These are phyloP conservation scores for Sisymbrium altissimum DNA, from an alignment of 345 rosid genomes.

Conservation along the genomic window DNA sequence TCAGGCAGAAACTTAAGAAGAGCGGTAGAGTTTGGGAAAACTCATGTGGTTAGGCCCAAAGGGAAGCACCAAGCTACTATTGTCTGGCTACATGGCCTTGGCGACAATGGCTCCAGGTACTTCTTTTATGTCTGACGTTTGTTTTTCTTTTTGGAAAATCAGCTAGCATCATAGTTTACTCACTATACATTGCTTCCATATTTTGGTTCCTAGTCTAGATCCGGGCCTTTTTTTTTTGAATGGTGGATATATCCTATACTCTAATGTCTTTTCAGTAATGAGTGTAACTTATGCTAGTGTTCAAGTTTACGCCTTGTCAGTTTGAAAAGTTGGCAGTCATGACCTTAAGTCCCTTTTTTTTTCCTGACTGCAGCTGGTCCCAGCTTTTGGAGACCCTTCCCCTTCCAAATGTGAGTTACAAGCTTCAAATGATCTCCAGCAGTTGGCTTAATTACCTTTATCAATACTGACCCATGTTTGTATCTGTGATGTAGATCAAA, in stretches of 20 bases:
- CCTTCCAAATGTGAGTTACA: slow-evolving; percentile 81
- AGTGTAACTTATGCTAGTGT: slow-evolving; percentile 7
- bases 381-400: slow-evolving; percentile 93
- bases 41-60: slow-evolving; percentile 90
- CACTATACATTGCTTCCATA: background rate
- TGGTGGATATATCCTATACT: background rate
- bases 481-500: slow-evolving; percentile 59
- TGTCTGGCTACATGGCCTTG: slow-evolving; percentile 98
- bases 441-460: background rate
- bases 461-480: background rate
- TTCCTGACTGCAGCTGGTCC: slow-evolving; percentile 81
- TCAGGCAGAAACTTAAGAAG: slow-evolving; percentile 55
- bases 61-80: slow-evolving; percentile 97
- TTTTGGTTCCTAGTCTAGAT: background rate
- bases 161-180: background rate
- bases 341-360: background rate
- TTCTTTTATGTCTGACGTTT: background rate
- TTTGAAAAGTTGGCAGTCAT: background rate
- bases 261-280: background rate
- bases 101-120: slow-evolving; percentile 93
- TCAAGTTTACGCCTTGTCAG: slow-evolving; percentile 30
- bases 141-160: background rate
- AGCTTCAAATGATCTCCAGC: background rate
- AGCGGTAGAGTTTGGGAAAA: slow-evolving; percentile 81
- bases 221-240: background rate